phyloP scores from a whole-genome alignment of 2,329 filamentous ascomycete genomes.

The Hortaea werneckii region DNA sequence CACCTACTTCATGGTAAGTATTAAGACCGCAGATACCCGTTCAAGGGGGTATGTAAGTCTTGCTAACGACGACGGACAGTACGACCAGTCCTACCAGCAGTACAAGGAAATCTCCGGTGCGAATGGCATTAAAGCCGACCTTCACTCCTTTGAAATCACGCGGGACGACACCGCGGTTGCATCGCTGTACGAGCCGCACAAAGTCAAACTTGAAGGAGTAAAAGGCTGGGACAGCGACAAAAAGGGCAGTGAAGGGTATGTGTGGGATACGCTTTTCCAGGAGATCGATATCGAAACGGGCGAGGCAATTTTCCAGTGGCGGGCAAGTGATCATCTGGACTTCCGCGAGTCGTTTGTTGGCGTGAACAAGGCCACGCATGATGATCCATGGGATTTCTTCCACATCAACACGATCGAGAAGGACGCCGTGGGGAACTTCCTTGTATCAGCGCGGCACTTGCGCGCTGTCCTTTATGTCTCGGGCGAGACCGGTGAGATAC shows the following conservation, averaged over 20 bases:
- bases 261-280: slow-evolving; percentile 23
- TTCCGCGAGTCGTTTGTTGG: slow-evolving; percentile 31
- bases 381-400: slow-evolving; percentile 42
- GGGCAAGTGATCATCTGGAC: slow-evolving; percentile 42
- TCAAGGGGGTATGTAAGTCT: not conserved
- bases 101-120: slow-evolving; percentile 29
- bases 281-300: slow-evolving; percentile 41
- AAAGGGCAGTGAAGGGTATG: not conserved
- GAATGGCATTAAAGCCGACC: slow-evolving; percentile 27
- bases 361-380: slow-evolving; percentile 27
- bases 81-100: slow-evolving; percentile 22
- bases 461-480: slow-evolving; percentile 40
- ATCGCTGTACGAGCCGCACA: slow-evolving; percentile 26
- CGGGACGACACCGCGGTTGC: slow-evolving; percentile 32
- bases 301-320: slow-evolving; percentile 48
- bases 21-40: not conserved
- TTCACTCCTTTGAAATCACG: slow-evolving; percentile 34
- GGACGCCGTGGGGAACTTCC: slow-evolving; percentile 39
- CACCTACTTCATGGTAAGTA: slow-evolving; percentile 36
- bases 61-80: slow-evolving; percentile 1
- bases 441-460: slow-evolving; percentile 43
- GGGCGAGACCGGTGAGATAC: slow-evolving; percentile 36
- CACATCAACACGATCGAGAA: slow-evolving; percentile 49
- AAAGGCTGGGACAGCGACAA: not conserved
- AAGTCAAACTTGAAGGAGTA: slow-evolving; percentile 7